Evolutionary conservation across 257 asterid species (phyloP).

Genomic region (Salvia miltiorrhiza): DNA sequence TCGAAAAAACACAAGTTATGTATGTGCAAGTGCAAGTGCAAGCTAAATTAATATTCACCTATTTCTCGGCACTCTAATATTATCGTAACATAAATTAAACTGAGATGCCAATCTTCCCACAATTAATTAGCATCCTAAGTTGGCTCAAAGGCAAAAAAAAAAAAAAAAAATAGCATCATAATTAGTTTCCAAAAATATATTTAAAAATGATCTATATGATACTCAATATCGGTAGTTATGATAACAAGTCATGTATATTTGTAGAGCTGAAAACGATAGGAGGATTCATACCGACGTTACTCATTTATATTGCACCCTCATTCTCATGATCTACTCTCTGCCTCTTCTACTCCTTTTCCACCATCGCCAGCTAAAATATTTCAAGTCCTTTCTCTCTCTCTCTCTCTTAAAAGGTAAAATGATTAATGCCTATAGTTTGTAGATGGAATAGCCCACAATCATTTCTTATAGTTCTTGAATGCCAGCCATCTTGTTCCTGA

Average conservation of each 20-base stretch:
- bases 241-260: neutral
- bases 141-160: no score
- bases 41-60: no score
- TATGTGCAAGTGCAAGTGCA: no score
- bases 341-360: conserved; percentile 20
- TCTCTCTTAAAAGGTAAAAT: conserved; percentile 17
- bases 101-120: no score
- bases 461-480: neutral
- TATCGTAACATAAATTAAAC: no score
- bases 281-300: conserved; percentile 33
- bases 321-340: conserved; percentile 16
- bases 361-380: conserved; percentile 4
- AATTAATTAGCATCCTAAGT: no score
- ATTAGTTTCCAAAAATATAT: no score
- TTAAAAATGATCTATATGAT: neutral
- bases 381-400: conserved; percentile 15
- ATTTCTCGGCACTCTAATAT: no score
- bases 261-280: no score
- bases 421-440: neutral
- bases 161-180: no score
- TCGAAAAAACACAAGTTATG: no score
- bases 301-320: conserved; percentile 20
- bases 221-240: neutral
- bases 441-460: neutral
- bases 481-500: neutral